Evolutionary conservation across 2,329 filamentous ascomycete species (phyloP).

Genomic region (Aschersonia sp.): DNA sequence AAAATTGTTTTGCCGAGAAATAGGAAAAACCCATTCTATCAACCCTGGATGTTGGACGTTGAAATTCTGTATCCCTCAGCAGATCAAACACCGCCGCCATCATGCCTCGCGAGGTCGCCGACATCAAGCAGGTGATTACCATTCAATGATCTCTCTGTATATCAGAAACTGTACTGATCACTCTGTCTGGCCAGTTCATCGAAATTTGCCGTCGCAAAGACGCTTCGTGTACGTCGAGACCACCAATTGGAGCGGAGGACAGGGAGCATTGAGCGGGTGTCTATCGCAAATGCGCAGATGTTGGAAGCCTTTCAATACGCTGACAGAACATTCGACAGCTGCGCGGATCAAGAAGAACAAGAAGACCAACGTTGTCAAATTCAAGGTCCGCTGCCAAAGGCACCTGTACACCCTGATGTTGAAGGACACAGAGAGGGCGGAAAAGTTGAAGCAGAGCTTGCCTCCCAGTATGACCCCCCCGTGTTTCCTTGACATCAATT

Average conservation of each 20-base stretch:
- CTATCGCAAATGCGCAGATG: no score
- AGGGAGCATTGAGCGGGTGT: no score
- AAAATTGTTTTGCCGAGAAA: constrained; percentile 2
- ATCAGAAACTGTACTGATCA: not conserved
- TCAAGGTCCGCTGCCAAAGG: constrained; percentile 98
- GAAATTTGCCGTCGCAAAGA: constrained; percentile 99
- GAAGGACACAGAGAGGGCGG: constrained; percentile 98
- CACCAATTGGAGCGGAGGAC: not conserved
- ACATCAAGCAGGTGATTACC: constrained; percentile 69
- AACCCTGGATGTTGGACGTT: constrained; percentile 2
- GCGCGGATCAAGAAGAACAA: constrained; percentile 94
- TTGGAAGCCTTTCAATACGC: constrained; percentile 3
- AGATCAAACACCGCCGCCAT: constrained; percentile 37
- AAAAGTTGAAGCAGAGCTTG: constrained; percentile 99
- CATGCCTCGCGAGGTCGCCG: constrained; percentile 96
- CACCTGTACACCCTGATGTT: constrained; percentile 97
- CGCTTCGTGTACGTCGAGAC: constrained; percentile 75
- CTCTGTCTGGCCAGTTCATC: constrained; percentile 59
- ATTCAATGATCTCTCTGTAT: not conserved
- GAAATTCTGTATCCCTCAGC: constrained; percentile 3
- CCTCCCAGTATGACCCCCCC: constrained; percentile 61
- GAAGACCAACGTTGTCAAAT: constrained; percentile 89
- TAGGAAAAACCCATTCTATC: not conserved
- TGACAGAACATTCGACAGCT: constrained; percentile 36
- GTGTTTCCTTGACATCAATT: constrained; percentile 1